These are phyloP conservation scores for Populus tomentosa DNA, from an alignment of 441 rosid species.

Conservation along the genomic window DNA sequence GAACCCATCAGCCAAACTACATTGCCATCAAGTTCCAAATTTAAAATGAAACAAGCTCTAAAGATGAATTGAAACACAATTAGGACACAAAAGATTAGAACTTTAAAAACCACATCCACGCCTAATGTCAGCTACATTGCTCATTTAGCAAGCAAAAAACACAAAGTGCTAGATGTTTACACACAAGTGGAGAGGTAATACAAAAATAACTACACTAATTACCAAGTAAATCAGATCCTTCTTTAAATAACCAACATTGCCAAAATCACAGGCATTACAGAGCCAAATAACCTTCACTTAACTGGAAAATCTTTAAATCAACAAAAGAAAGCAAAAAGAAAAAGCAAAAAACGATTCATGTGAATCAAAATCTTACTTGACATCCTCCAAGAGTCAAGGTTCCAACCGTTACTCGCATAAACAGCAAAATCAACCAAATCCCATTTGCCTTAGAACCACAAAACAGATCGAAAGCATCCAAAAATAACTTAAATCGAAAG, in stretches of 20 bases:
- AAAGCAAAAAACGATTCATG: background rate
- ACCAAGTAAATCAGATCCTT: constrained; percentile 2
- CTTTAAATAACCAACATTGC: background rate
- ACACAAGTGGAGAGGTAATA: background rate
- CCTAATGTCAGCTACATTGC: constrained; percentile 17
- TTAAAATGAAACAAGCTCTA: constrained; percentile 2
- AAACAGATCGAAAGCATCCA: constrained; percentile 10
- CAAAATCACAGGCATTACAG: background rate
- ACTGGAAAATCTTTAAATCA: background rate
- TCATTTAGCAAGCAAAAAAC: constrained; percentile 9
- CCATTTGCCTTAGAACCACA: background rate
- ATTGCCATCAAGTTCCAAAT: background rate
- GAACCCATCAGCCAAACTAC: constrained; percentile 4
- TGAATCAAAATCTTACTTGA: background rate
- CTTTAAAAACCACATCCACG: background rate
- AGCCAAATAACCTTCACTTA: background rate
- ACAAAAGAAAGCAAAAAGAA: background rate
- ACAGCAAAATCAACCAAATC: constrained; percentile 15
- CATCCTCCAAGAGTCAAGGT: constrained; percentile 22
- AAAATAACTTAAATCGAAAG: constrained; percentile 17
- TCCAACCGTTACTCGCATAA: constrained; percentile 1
- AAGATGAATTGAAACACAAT: background rate
- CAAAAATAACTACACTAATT: background rate
- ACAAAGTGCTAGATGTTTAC: background rate
- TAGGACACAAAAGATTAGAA: background rate